A percentile compares a stretch with the other conserved stretches of the same genome.
Conservation (phyloP, 2,329 filamentous ascomycete species). For the Penicillium sp. region DNA sequence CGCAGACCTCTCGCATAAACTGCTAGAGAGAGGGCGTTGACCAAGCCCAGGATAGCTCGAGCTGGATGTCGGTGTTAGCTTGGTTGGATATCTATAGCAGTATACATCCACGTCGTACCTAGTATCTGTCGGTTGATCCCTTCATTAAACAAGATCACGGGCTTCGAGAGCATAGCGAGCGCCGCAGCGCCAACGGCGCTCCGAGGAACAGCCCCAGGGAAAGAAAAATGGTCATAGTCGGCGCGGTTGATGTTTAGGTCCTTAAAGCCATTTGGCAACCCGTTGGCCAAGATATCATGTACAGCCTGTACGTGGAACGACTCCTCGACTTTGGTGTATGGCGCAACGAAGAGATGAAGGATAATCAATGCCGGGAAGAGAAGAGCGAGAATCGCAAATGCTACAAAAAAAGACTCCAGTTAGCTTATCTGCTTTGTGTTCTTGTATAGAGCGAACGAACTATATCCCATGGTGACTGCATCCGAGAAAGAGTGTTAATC, state of each 20-base stretch:
- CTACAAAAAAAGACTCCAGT: conserved; percentile 7
- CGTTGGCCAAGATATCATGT: conserved; percentile 84
- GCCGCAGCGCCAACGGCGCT: conserved; percentile 82
- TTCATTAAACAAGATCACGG: conserved; percentile 59
- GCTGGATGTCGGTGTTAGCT: conserved; percentile 48
- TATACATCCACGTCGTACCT: conserved; percentile 41
- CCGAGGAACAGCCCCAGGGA: conserved; percentile 86
- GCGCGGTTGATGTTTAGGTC: conserved; percentile 51
- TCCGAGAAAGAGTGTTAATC: conserved; percentile 23
- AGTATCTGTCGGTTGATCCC: conserved; percentile 60
- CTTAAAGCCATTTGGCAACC: conserved; percentile 62
- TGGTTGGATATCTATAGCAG: background rate
- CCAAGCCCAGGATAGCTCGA: conserved; percentile 71
- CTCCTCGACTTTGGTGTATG: conserved; percentile 97
- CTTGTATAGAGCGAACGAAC: conserved; percentile 16
- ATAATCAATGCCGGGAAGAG: conserved; percentile 64
- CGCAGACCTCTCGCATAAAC: conserved; percentile 65
- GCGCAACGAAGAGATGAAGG: conserved; percentile 70
- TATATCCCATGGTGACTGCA: conserved; percentile 25
- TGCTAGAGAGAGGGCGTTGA: conserved; percentile 70
- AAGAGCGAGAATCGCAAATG: conserved; percentile 49
- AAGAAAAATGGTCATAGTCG: conserved; percentile 84
- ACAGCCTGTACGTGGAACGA: conserved; percentile 95
- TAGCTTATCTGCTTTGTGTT: background rate
- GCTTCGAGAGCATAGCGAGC: conserved; percentile 70